Evolutionary conservation across 1,284 basidiomycete genomes (phyloP).

Genomic region (Pholiota adiposa): DNA sequence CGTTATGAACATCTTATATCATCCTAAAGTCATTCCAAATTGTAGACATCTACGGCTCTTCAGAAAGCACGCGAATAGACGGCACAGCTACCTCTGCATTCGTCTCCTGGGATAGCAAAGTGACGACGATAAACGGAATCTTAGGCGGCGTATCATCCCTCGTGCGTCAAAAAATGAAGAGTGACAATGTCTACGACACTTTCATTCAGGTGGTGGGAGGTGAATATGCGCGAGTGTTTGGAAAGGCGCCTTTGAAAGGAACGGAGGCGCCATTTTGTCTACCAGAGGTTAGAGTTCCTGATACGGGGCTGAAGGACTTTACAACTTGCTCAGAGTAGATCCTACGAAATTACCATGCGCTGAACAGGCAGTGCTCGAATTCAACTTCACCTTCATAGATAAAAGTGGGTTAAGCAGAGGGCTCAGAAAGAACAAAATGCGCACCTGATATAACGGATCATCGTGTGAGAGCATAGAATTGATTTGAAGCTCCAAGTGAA

Average conservation of each 20-base stretch:
- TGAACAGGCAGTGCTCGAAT: too few relatives aligned
- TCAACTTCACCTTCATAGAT: too few relatives aligned
- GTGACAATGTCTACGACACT: slow-evolving; percentile 20
- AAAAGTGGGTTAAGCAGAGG: not conserved
- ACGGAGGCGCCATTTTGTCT: slow-evolving; percentile 19
- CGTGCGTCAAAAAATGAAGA: slow-evolving; percentile 20
- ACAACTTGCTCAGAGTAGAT: slow-evolving; percentile 26
- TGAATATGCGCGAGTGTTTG: slow-evolving; percentile 21
- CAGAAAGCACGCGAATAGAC: slow-evolving; percentile 25
- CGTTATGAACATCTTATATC: not conserved
- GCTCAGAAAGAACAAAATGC: not conserved
- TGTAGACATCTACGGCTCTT: slow-evolving; percentile 24
- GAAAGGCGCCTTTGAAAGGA: slow-evolving; percentile 9
- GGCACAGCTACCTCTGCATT: slow-evolving; percentile 26
- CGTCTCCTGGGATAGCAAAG: slow-evolving; percentile 28
- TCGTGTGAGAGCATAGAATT: too few relatives aligned
- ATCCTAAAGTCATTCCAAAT: not conserved
- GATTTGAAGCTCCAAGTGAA: too few relatives aligned
- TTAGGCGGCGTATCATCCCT: slow-evolving; percentile 24
- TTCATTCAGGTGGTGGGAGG: slow-evolving; percentile 16
- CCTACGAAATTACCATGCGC: too few relatives aligned
- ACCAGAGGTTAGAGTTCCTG: slow-evolving; percentile 9
- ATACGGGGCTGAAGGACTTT: slow-evolving; percentile 22
- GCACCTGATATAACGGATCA: not conserved
- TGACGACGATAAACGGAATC: slow-evolving; percentile 25